phyloP scores from a whole-genome alignment of 805 yeast genomes.

The Vanderwaltozyma polyspora region DNA sequence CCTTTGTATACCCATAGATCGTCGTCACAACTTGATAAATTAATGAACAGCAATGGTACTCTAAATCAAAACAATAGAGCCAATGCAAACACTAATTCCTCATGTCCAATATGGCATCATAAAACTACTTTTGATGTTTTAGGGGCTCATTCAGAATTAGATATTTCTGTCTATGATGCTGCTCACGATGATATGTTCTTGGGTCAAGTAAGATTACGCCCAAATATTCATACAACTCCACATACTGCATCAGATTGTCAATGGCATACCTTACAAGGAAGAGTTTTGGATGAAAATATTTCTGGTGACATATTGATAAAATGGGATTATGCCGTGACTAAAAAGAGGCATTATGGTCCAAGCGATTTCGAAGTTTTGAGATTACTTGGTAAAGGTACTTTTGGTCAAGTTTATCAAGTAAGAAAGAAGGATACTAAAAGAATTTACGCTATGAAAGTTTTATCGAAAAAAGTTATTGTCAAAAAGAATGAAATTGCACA shows the following conservation, averaged over 20 bases:
- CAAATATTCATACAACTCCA: constrained; percentile 32
- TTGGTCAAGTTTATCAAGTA: constrained; percentile 96
- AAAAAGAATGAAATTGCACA: constrained; percentile 97
- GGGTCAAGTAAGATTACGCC: constrained; percentile 72
- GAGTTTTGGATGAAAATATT: constrained; percentile 65
- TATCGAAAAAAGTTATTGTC: constrained; percentile 88
- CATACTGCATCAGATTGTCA: constrained; percentile 36
- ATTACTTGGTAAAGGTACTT: constrained; percentile 89
- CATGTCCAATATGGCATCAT: constrained; percentile 57
- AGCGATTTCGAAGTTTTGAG: constrained; percentile 88
- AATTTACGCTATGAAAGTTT: constrained; percentile 94
- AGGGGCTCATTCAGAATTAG: constrained; percentile 72
- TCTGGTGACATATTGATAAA: constrained; percentile 68
- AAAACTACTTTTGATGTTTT: constrained; percentile 88
- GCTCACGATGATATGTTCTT: constrained; percentile 70
- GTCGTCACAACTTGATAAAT: constrained; percentile 32
- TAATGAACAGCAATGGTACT: constrained; percentile 9
- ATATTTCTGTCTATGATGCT: constrained; percentile 84
- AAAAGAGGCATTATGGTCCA: constrained; percentile 79
- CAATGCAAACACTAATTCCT: constrained; percentile 1
- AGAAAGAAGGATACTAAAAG: constrained; percentile 80
- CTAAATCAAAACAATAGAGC: constrained; percentile 1
- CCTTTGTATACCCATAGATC: constrained; percentile 36
- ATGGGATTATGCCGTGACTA: constrained; percentile 58
- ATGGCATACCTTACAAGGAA: constrained; percentile 67